Evolutionary conservation across 306 rosid genomes (phyloP).

Genomic region (Castanea crenata): DNA sequence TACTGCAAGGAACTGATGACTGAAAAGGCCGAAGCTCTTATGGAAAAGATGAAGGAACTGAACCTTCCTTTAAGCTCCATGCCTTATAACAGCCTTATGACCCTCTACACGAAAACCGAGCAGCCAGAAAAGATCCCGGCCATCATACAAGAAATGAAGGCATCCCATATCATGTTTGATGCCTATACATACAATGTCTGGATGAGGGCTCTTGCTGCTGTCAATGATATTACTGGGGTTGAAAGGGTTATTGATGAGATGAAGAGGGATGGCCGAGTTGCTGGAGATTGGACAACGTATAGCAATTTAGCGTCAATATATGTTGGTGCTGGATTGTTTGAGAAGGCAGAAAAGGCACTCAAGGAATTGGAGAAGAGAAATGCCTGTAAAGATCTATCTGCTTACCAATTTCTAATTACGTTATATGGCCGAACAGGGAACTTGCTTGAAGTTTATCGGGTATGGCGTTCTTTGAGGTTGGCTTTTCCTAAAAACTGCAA

Average conservation of each 20-base stretch:
- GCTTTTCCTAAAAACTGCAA: constrained; percentile 77
- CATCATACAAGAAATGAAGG: constrained; percentile 76
- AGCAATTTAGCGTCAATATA: constrained; percentile 86
- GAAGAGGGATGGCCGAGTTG: constrained; percentile 76
- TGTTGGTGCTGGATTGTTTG: constrained; percentile 58
- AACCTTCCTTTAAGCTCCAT: constrained; percentile 63
- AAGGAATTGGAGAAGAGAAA: constrained; percentile 85
- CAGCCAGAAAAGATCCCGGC: constrained; percentile 61
- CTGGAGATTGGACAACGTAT: constrained; percentile 80
- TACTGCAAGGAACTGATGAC: constrained; percentile 87
- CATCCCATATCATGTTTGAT: constrained; percentile 52
- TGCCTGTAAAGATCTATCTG: constrained; percentile 49
- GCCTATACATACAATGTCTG: constrained; percentile 70
- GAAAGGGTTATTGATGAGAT: constrained; percentile 88
- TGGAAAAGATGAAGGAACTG: constrained; percentile 89
- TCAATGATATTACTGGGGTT: constrained; percentile 65
- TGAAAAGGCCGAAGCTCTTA: constrained; percentile 76
- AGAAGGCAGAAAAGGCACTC: constrained; percentile 76
- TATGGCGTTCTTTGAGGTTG: constrained; percentile 90
- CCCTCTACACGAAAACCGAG: constrained; percentile 65
- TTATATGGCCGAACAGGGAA: constrained; percentile 70
- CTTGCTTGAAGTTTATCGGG: constrained; percentile 63
- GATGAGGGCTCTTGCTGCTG: constrained; percentile 89
- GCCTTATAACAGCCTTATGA: constrained; percentile 83
- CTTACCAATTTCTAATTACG: constrained; percentile 79